Base-by-base conservation (phyloP, 2,329 filamentous ascomycete species). In the Fusarium paranaense region DNA sequence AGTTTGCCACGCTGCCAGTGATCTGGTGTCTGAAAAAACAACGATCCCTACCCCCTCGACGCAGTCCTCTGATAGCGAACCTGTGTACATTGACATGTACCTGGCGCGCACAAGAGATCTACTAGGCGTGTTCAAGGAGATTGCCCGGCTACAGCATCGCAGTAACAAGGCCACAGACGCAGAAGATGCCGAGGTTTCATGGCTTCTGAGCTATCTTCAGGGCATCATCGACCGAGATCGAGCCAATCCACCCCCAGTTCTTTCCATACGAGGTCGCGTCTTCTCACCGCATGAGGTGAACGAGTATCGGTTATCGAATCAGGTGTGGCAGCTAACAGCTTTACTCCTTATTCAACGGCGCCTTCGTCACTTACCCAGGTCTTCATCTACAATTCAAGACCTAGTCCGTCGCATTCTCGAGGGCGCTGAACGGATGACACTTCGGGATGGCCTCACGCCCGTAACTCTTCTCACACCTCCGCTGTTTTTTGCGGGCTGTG, bases 41-140 rank as follows among this genome's bases (percentile, higher is more conserved):
- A 50, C 37, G 13, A 69, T 74, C 3, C 72, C 72, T 10, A 72
- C 72, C 18, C 71, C 72, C 1, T 65, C 71, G 7, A 74, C 71
- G 2, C 45, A 69, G 3, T 38, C 52, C n/a, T 72, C 62, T 4
- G 47, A 62, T 14, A 22, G 40, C 16, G 71, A 74, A 6, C 71
- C 64, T 11, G 52, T 72, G 1, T 74, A 74, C 11, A 74, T 74
- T 8, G 72, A 74, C 4, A 74, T 74, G 72, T 74, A 74, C 14
- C 71, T 74, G 7, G 47, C 68, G 0, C 72, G 72, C 16, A 74
- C 72, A 9, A 69, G 47, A 33, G 72, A 74, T 13, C 42, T 74
- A 1, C 16, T 74, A 9, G 56, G 20, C 1, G 72, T 74, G 4
- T 74, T 74, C 47, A 74, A 74, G 25, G 72, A 74, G 57, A 74